Percentiles rank a stretch among this genome's conserved stretches.
phyloP scores from a whole-genome alignment of 106 monocot species.

The Dendrobium nobile region DNA sequence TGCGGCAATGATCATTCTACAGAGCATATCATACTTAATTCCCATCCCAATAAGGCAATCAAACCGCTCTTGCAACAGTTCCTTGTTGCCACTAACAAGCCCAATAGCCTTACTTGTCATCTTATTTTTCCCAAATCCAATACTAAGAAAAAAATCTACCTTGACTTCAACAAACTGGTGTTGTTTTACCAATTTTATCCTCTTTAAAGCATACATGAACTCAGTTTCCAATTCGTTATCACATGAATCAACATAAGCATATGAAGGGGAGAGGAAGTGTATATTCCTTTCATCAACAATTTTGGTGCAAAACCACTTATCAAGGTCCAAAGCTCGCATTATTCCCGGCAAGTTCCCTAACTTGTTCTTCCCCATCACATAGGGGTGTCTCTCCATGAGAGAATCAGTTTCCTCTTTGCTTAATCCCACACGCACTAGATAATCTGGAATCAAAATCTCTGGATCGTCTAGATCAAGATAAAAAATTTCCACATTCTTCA shows the following conservation, averaged over 20 bases:
- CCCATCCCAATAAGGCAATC: constrained; percentile 58
- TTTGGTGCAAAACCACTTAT: constrained; percentile 36
- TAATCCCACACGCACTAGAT: constrained; percentile 34
- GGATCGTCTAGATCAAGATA: constrained; percentile 40
- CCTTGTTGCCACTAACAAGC: constrained; percentile 28
- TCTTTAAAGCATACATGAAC: constrained; percentile 35
- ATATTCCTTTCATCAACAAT: constrained; percentile 20
- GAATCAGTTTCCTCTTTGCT: constrained; percentile 14
- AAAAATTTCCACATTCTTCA: constrained; percentile 30
- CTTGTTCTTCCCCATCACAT: constrained; percentile 66
- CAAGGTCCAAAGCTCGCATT: constrained; percentile 46
- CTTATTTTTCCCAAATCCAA: constrained; percentile 81
- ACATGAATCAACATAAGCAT: constrained; percentile 9
- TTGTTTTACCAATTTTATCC: constrained; percentile 18
- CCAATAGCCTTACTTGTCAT: constrained; percentile 20
- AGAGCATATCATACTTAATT: constrained; percentile 40
- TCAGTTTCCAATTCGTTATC: constrained; percentile 26
- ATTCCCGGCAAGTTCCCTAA: constrained; percentile 44
- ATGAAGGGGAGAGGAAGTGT: constrained; percentile 23
- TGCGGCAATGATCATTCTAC: constrained; percentile 54
- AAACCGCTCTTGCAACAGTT: constrained; percentile 61
- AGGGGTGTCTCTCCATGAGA: constrained; percentile 25
- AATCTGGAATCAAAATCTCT: constrained; percentile 43
- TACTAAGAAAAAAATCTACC: constrained; percentile 64
- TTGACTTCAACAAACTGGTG: constrained; percentile 25